Evolutionary conservation across 2,329 filamentous ascomycete species (phyloP).

Genomic region (Sporothrix globosa): DNA sequence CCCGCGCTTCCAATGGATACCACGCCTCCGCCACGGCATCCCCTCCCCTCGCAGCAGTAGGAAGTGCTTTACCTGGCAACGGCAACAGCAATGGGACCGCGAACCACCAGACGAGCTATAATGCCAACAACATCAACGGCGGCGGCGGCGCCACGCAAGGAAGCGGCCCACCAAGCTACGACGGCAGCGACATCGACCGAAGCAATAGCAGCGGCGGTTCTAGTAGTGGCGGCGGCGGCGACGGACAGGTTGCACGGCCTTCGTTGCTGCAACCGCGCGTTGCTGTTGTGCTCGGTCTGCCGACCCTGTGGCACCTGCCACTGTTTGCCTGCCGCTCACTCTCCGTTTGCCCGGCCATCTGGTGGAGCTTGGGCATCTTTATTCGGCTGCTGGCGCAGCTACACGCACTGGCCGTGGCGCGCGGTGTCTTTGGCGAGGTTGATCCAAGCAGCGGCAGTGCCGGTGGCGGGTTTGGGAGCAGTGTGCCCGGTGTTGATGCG

Average conservation of each 20-base stretch:
- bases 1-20: not conserved
- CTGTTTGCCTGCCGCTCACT: constrained; percentile 73
- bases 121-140: no score
- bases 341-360: constrained; percentile 70
- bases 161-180: constrained; percentile 24
- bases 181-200: constrained; percentile 10
- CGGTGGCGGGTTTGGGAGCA: constrained; percentile 12
- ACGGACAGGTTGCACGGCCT: constrained; percentile 37
- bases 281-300: constrained; percentile 75
- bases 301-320: constrained; percentile 71
- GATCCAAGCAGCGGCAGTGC: constrained; percentile 41
- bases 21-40: not conserved
- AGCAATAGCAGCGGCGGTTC: constrained; percentile 23
- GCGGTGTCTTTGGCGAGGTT: constrained; percentile 32
- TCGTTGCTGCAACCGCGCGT: constrained; percentile 73
- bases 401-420: constrained; percentile 43
- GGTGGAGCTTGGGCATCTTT: constrained; percentile 71
- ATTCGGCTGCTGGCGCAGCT: constrained; percentile 69
- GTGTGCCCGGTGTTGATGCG: constrained; percentile 41
- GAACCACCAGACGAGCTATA: not conserved
- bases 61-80: not conserved
- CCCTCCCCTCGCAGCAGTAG: not conserved
- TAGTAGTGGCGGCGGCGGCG: constrained; percentile 18
- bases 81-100: not conserved
- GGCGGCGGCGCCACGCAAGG: not conserved